A percentile compares a stretch with the other conserved stretches of the same genome.
These are phyloP conservation scores for Patellaria atrata DNA, from an alignment of 495 filamentous ascomycete species.

Conservation along the genomic window DNA sequence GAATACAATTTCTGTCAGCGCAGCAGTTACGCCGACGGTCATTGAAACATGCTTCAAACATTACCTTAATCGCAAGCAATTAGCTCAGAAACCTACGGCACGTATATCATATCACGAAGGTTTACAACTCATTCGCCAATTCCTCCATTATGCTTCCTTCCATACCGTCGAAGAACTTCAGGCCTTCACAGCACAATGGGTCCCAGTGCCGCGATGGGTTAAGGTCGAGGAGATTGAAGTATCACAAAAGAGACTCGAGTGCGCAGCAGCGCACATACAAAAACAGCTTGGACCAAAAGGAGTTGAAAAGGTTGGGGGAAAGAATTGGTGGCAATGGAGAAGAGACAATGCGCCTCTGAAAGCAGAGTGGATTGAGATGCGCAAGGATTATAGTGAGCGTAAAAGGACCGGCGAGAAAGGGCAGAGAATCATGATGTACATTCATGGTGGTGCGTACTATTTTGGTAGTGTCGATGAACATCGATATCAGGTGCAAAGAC, in stretches of 20 bases:
- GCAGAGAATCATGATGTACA: slow-evolving; percentile 78
- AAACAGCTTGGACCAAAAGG: slow-evolving; percentile 64
- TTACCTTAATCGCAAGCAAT: slow-evolving; percentile 65
- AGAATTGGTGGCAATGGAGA: slow-evolving; percentile 93
- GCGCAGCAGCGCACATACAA: slow-evolving; percentile 46
- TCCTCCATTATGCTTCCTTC: slow-evolving; percentile 65
- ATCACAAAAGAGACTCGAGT: slow-evolving; percentile 40
- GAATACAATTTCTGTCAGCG: slow-evolving; percentile 57
- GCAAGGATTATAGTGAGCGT: slow-evolving; percentile 56
- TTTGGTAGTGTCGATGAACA: slow-evolving; percentile 93
- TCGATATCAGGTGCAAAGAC: slow-evolving; percentile 87
- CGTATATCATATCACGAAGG: slow-evolving; percentile 90
- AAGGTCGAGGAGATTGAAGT: slow-evolving; percentile 61
- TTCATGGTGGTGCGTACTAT: slow-evolving; percentile 73
- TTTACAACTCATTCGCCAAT: slow-evolving; percentile 73
- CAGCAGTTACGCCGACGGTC: slow-evolving; percentile 66
- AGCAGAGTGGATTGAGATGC: slow-evolving; percentile 96
- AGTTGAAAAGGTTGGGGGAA: slow-evolving; percentile 59
- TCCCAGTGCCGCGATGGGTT: slow-evolving; percentile 81
- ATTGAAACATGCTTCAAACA: slow-evolving; percentile 66
- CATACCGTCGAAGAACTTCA: slow-evolving; percentile 89
- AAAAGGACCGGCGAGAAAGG: slow-evolving; percentile 46
- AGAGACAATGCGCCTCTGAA: slow-evolving; percentile 43
- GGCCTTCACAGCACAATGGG: slow-evolving; percentile 76
- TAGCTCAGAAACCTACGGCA: slow-evolving; percentile 62